These are phyloP conservation scores for Kazachstania psychrophila DNA, from an alignment of 805 yeast species.

Conservation along the genomic window DNA sequence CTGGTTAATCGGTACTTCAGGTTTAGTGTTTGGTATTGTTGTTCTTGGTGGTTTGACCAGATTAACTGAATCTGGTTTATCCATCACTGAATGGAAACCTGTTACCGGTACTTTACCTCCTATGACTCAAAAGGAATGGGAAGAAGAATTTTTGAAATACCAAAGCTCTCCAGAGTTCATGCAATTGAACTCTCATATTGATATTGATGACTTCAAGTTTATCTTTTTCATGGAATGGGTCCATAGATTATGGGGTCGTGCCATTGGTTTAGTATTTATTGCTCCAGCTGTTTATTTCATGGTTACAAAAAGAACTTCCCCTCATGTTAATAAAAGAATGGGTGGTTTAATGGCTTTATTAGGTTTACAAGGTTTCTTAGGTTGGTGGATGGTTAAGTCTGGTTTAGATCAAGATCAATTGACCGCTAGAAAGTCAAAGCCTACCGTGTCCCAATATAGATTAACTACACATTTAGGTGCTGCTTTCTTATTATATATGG, in stretches of 20 bases:
- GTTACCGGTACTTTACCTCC: slow-evolving; percentile 95
- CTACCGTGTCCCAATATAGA: slow-evolving; percentile 95
- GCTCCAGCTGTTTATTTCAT: slow-evolving; percentile 82
- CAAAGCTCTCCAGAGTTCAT: slow-evolving; percentile 83
- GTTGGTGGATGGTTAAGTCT: slow-evolving; percentile 99
- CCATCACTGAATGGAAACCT: slow-evolving; percentile 98
- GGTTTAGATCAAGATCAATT: slow-evolving; percentile 79
- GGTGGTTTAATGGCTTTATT: slow-evolving; percentile 65
- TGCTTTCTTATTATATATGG: slow-evolving; percentile 78
- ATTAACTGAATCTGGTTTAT: slow-evolving; percentile 88
- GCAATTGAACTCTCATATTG: slow-evolving; percentile 71
- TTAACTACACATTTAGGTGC: slow-evolving; percentile 90
- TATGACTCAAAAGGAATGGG: slow-evolving; percentile 71
- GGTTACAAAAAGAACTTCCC: slow-evolving; percentile 52
- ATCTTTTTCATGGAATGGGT: slow-evolving; percentile 97
- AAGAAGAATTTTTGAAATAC: slow-evolving; percentile 71
- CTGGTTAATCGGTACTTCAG: slow-evolving; percentile 82
- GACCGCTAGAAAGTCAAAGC: slow-evolving; percentile 75
- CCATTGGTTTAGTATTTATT: slow-evolving; percentile 75
- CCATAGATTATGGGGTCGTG: slow-evolving; percentile 86
- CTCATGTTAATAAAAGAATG: slow-evolving; percentile 57
- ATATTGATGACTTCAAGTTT: slow-evolving; percentile 86
- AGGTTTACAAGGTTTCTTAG: slow-evolving; percentile 91
- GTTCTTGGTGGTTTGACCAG: slow-evolving; percentile 95
- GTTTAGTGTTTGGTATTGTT: slow-evolving; percentile 87